A percentile compares a stretch with the other conserved stretches of the same genome.
Evolutionary conservation across 371 early-diverging fungal genomes (phyloP).

Genomic region (Chytridiales sp.): DNA sequence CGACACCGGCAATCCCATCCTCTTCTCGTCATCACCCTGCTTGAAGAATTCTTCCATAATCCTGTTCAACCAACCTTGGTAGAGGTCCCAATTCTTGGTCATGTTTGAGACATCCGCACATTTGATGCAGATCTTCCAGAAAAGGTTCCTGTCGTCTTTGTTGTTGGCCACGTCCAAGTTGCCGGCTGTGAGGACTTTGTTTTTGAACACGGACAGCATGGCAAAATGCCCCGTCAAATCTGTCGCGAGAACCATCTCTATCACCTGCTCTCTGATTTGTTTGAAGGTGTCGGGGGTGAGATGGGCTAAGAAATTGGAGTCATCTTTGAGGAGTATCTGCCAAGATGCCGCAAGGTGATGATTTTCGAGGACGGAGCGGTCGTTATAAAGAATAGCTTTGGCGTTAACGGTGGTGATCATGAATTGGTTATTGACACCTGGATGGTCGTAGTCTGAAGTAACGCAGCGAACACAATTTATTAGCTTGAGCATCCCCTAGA

Average conservation of each 20-base stretch:
- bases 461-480: background rate
- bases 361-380: slow-evolving; percentile 45
- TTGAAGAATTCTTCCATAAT: slow-evolving; percentile 31
- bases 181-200: slow-evolving; percentile 31
- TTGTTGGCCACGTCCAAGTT: slow-evolving; percentile 33
- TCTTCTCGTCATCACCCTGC: slow-evolving; percentile 51
- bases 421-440: slow-evolving; percentile 50
- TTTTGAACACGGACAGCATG: slow-evolving; percentile 44
- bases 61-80: slow-evolving; percentile 38
- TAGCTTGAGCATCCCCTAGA: too few relatives aligned
- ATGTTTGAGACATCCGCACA: slow-evolving; percentile 51
- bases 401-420: slow-evolving; percentile 39
- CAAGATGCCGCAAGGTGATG: slow-evolving; percentile 41
- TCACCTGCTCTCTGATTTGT: slow-evolving; percentile 37
- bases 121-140: slow-evolving; percentile 47
- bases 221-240: slow-evolving; percentile 51
- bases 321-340: slow-evolving; percentile 27
- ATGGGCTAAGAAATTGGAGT: slow-evolving; percentile 33
- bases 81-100: slow-evolving; percentile 42
- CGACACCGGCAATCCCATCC: slow-evolving; percentile 40
- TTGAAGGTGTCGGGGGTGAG: slow-evolving; percentile 30
- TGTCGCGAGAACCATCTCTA: slow-evolving; percentile 49
- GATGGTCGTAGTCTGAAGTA: slow-evolving; percentile 43
- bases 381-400: slow-evolving; percentile 46
- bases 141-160: slow-evolving; percentile 34